These are phyloP conservation scores for Dothistroma pini DNA, from an alignment of 2,329 filamentous ascomycete species.

Conservation along the genomic window DNA sequence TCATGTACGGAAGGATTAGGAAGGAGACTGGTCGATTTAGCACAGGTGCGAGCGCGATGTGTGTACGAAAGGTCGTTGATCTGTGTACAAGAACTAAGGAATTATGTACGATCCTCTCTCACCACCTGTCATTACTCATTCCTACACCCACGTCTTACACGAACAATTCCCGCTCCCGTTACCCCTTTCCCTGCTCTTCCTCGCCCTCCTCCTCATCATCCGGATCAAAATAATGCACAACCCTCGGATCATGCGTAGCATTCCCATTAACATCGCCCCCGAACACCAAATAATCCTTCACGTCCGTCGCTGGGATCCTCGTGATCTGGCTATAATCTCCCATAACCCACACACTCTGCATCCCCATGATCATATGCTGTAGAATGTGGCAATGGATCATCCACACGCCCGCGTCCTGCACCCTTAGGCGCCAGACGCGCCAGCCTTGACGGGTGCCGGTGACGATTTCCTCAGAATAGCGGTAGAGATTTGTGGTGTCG, in stretches of 20 bases:
- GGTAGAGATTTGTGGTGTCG: conserved; percentile 54
- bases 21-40: no score
- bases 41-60: no score
- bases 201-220: conserved; percentile 1
- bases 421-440: conserved; percentile 58
- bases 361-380: conserved; percentile 57
- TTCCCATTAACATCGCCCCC: conserved; percentile 45
- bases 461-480: conserved; percentile 46
- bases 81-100: no score
- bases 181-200: no score
- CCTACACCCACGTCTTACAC: no score
- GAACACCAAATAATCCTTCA: conserved; percentile 44
- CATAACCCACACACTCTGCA: conserved; percentile 48
- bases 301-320: conserved; percentile 32
- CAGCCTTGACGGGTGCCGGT: conserved; percentile 50
- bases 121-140: no score
- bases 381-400: conserved; percentile 61
- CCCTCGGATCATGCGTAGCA: conserved; percentile 22
- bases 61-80: no score
- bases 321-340: conserved; percentile 43
- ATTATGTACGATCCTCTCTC: no score
- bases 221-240: conserved; percentile 23
- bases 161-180: no score
- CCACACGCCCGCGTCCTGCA: conserved; percentile 53
- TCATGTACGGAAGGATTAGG: no score